Evolutionary conservation across 2,329 filamentous ascomycete genomes (phyloP), one percentile per base, ranked within the genome.

Genomic region (Colletotrichum sp.): DNA sequence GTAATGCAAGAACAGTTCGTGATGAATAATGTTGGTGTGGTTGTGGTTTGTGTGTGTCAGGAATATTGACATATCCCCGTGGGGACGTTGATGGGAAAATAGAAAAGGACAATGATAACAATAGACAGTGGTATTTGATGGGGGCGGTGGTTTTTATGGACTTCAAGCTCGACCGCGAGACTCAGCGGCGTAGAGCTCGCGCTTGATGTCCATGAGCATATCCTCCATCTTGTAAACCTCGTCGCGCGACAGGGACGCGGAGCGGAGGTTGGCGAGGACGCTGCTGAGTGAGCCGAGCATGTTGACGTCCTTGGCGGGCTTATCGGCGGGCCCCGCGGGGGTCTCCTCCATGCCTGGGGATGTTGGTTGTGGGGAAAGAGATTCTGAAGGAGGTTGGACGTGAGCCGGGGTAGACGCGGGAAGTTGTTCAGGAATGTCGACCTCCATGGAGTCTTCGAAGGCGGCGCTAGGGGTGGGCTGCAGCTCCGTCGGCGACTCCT

Each of bases 161-260:
- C 21, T 32, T 78, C 84, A 80, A 63, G 86, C 78, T 75, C 89
- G 84, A 49, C 90, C 89, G 77, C 94, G 89, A 80, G 87, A 87
- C 80, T 92, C 92, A 18, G 95, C 95, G 72, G 93, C 91, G 82
- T 94, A 94, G 68, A 96, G 89, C 82, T 94, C 92, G 78, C 91
- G 89, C 83, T 94, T 93, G 78, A 96, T 91, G 82, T 96, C 94
- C 87, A 96, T 95, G 81, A 97, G 88, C 80, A 95, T 86, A 81
- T 96, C 93, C 81, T 97, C 95, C 78, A 97, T 89, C 81, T 93
- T 89, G 75, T 92, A 89, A 69, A 95, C 91, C 76, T 95, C 92
- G 13, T 90, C 88, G 13, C 91, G 89, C 18, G 92, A 92, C 57
- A 98, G 84, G 18, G 90, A 87, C 26, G 92, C 88, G 32, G 85